Percentiles rank a stretch among this genome's conserved stretches.
Conservation (phyloP, 352 stramenopile species). For the Phytopythium litorale region DNA sequence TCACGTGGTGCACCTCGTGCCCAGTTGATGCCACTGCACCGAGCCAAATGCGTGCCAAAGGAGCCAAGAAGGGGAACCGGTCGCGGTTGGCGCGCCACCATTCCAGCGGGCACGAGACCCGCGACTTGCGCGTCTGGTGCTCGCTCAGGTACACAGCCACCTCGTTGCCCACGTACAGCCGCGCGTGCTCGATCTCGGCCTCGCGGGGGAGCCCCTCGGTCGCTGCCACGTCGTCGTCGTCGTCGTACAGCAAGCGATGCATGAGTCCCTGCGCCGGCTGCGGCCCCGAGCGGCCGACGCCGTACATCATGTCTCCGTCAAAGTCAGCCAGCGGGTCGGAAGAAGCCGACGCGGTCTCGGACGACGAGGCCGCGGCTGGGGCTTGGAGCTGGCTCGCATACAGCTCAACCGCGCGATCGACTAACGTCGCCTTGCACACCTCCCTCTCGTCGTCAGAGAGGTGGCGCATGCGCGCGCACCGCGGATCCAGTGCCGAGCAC, state of each 20-base stretch:
- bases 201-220: constrained; percentile 29
- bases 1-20: not conserved
- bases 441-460: constrained; percentile 35
- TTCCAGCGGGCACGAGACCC: constrained; percentile 36
- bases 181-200: constrained; percentile 32
- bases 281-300: constrained; percentile 8
- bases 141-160: constrained; percentile 36
- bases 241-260: constrained; percentile 47
- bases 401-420: constrained; percentile 16
- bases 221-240: constrained; percentile 34
- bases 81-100: constrained; percentile 42
- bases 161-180: constrained; percentile 30
- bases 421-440: constrained; percentile 11
- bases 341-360: not conserved
- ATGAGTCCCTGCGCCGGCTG: constrained; percentile 29
- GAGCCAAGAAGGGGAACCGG: constrained; percentile 34
- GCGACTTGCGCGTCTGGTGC: constrained; percentile 38
- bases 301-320: constrained; percentile 31
- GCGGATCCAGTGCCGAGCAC: constrained; percentile 40
- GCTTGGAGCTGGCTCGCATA: constrained; percentile 22
- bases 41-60: constrained; percentile 37
- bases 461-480: constrained; percentile 39
- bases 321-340: constrained; percentile 23
- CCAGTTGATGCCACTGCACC: constrained; percentile 16
- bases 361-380: not conserved